Conservation (phyloP, 306 rosid species). For the Dryas octopetala region DNA sequence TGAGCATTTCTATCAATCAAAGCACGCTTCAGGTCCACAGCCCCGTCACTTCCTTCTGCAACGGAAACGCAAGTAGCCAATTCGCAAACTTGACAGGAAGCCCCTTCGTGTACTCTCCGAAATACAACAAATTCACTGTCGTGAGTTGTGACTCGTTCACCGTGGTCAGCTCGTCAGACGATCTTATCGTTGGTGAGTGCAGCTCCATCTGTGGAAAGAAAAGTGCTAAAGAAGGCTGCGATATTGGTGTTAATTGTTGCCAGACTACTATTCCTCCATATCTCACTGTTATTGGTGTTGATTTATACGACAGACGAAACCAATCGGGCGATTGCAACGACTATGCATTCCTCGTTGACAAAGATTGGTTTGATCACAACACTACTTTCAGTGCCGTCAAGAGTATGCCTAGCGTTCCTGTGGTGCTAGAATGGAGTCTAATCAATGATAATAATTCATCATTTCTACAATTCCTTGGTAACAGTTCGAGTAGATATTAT, state of each 20-base stretch:
- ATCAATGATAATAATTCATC: not conserved
- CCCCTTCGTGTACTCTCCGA: slow-evolving; percentile 30
- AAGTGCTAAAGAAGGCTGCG: not conserved
- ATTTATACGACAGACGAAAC: too few species aligned
- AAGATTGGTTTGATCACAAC: not conserved
- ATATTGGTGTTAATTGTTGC: slow-evolving; percentile 4
- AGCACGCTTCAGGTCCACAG: not conserved
- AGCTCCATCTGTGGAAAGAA: slow-evolving; percentile 17
- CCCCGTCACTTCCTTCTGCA: not conserved
- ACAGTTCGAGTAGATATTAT: too few species aligned
- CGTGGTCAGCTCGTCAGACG: not conserved
- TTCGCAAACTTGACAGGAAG: not conserved
- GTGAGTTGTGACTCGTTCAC: slow-evolving; percentile 16
- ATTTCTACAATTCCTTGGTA: not conserved
- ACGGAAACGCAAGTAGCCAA: too few species aligned
- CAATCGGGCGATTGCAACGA: not conserved
- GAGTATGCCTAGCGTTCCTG: not conserved
- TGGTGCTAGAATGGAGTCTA: slow-evolving; percentile 19
- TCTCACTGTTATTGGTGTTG: not conserved
- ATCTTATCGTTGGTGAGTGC: slow-evolving; percentile 16
- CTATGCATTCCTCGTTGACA: slow-evolving; percentile 13
- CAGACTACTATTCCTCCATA: not conserved
- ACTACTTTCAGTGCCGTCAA: not conserved
- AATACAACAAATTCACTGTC: not conserved
- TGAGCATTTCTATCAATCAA: not conserved